These are phyloP conservation scores for Sordaria brevicollis DNA, from an alignment of 495 filamentous ascomycete species.

Conservation along the genomic window DNA sequence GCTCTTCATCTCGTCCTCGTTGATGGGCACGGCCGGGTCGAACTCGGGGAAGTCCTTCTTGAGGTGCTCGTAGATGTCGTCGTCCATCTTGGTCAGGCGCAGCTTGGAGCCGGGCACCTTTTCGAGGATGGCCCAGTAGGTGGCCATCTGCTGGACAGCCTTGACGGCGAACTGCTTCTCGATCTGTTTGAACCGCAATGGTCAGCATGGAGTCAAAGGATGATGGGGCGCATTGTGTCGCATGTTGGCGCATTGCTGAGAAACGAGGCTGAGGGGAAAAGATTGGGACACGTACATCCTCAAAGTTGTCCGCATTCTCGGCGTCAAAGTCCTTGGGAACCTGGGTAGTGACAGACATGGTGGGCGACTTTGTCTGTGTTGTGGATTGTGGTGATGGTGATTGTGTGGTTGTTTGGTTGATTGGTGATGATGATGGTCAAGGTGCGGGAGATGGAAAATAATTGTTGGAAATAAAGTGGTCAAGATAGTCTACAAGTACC, in stretches of 20 bases:
- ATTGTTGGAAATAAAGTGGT: background rate
- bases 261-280: background rate
- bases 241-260: background rate
- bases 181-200: slow-evolving; percentile 48
- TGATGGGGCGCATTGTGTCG: background rate
- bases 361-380: background rate
- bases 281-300: slow-evolving; percentile 40
- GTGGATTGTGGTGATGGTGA: background rate
- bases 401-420: background rate
- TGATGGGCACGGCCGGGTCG: slow-evolving; percentile 63
- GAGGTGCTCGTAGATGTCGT: slow-evolving; percentile 88
- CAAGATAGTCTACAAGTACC: background rate
- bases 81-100: slow-evolving; percentile 84
- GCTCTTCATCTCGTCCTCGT: slow-evolving; percentile 97
- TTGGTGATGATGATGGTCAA: background rate
- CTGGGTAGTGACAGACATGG: background rate
- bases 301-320: slow-evolving; percentile 37
- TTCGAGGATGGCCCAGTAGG: slow-evolving; percentile 94
- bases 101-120: slow-evolving; percentile 75
- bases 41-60: slow-evolving; percentile 84
- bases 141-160: slow-evolving; percentile 89
- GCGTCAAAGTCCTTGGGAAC: slow-evolving; percentile 34
- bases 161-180: slow-evolving; percentile 99
- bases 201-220: background rate
- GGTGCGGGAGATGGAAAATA: background rate